These are phyloP conservation scores for Alternaria arborescens DNA, from an alignment of 2,329 filamentous ascomycete species.

Conservation along the genomic window DNA sequence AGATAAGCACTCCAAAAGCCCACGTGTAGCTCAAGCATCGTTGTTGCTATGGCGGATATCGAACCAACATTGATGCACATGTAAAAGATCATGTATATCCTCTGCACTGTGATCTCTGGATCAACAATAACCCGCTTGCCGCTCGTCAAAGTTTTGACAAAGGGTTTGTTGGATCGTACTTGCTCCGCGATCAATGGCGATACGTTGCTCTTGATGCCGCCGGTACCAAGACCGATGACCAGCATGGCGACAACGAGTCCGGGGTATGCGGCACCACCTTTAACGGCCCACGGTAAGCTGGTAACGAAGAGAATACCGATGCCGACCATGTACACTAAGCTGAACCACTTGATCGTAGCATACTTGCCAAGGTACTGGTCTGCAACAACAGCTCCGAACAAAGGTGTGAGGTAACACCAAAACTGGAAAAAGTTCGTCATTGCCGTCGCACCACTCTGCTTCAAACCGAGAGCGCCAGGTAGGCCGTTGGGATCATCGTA, in stretches of 20 bases:
- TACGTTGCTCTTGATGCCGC: slow-evolving; percentile 84
- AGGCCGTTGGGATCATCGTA: slow-evolving; percentile 52
- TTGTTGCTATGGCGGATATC: slow-evolving; percentile 73
- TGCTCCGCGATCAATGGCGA: slow-evolving; percentile 60
- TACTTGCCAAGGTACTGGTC: slow-evolving; percentile 76
- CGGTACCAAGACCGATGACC: slow-evolving; percentile 77
- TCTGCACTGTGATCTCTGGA: slow-evolving; percentile 56
- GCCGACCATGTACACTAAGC: slow-evolving; percentile 69
- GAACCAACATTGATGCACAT: slow-evolving; percentile 76
- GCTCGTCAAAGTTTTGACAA: slow-evolving; percentile 48
- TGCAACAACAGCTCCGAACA: slow-evolving; percentile 62
- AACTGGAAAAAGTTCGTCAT: slow-evolving; percentile 60
- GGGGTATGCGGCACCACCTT: slow-evolving; percentile 66
- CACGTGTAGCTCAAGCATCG: slow-evolving; percentile 73
- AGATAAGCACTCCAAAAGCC: slow-evolving; percentile 76
- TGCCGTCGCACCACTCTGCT: slow-evolving; percentile 55
- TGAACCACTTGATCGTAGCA: slow-evolving; percentile 74
- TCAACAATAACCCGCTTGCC: slow-evolving; percentile 57
- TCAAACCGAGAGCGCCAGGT: slow-evolving; percentile 53
- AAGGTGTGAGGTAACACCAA: slow-evolving; percentile 59
- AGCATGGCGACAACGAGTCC: slow-evolving; percentile 71
- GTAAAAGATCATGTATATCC: slow-evolving; percentile 71
- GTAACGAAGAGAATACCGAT: slow-evolving; percentile 72
- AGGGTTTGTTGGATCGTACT: slow-evolving; percentile 53
- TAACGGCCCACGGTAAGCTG: slow-evolving; percentile 69